Conservation (phyloP, 2,329 filamentous ascomycete species). For the Scorias spongiosa region DNA sequence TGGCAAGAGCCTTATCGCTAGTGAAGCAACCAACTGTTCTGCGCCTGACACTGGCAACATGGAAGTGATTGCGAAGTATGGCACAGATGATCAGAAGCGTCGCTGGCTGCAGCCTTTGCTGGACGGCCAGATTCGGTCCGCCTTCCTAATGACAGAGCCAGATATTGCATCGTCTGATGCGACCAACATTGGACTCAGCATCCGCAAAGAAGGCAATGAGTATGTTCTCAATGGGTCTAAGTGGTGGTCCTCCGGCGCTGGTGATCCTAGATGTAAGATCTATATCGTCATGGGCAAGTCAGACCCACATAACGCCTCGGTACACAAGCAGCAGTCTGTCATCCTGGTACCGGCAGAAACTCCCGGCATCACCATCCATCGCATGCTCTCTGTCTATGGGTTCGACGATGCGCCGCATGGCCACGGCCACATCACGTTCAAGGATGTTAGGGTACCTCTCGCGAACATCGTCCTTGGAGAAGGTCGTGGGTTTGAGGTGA, state of each 20-base stretch:
- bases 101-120: conserved; percentile 35
- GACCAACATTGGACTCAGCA: conserved; percentile 46
- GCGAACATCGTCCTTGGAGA: conserved; percentile 80
- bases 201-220: conserved; percentile 68
- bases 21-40: conserved; percentile 66
- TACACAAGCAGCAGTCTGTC: conserved; percentile 86
- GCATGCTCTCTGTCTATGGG: conserved; percentile 87
- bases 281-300: conserved; percentile 97
- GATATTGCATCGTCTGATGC: conserved; percentile 36
- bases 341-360: conserved; percentile 70
- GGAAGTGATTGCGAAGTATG: conserved; percentile 38
- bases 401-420: conserved; percentile 98
- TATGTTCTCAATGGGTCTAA: conserved; percentile 92
- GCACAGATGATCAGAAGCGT: conserved; percentile 34
- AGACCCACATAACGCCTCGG: conserved; percentile 56
- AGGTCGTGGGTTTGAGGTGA: conserved; percentile 93
- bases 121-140: conserved; percentile 33
- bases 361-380: conserved; percentile 78
- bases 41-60: conserved; percentile 39
- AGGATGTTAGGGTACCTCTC: conserved; percentile 75
- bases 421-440: conserved; percentile 82
- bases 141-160: conserved; percentile 32
- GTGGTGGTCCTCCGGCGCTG: conserved; percentile 98
- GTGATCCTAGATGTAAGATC: conserved; percentile 79
- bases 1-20: conserved; percentile 69